Conservation (phyloP, 352 stramenopile species). For the Globisporangium canariense region DNA sequence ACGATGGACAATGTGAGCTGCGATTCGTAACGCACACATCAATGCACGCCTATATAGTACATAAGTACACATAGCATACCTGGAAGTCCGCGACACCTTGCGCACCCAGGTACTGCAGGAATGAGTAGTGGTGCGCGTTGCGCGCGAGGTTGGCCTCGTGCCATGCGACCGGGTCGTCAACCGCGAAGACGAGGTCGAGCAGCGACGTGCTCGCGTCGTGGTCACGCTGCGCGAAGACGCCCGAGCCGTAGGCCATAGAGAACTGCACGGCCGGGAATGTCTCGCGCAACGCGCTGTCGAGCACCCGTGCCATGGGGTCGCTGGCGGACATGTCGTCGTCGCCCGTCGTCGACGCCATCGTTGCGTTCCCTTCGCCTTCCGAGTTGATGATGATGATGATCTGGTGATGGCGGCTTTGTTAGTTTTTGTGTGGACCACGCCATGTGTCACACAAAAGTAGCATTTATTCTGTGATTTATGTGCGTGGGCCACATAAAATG, state of each 20-base stretch:
- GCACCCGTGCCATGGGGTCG: conserved; percentile 15
- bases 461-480: too few relatives aligned
- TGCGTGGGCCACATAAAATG: too few relatives aligned
- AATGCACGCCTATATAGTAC: not conserved
- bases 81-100: conserved; percentile 56
- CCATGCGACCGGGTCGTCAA: conserved; percentile 78
- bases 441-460: too few relatives aligned
- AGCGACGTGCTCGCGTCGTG: conserved; percentile 78
- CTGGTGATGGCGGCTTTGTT: not conserved
- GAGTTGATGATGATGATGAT: conserved; percentile 7
- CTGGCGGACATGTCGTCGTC: not conserved
- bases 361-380: not conserved
- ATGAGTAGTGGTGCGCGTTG: conserved; percentile 79
- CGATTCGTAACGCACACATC: not conserved
- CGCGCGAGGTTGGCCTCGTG: conserved; percentile 75
- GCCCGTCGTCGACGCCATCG: not conserved
- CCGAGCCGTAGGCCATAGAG: conserved; percentile 83
- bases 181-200: conserved; percentile 88
- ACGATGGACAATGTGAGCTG: not conserved
- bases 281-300: conserved; percentile 51
- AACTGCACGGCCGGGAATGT: conserved; percentile 74
- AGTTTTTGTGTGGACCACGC: not conserved
- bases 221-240: conserved; percentile 75
- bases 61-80: conserved; percentile 14
- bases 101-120: conserved; percentile 68